phyloP scores from a whole-genome alignment of 2,329 filamentous ascomycete species.

The Penicillium carneum region DNA sequence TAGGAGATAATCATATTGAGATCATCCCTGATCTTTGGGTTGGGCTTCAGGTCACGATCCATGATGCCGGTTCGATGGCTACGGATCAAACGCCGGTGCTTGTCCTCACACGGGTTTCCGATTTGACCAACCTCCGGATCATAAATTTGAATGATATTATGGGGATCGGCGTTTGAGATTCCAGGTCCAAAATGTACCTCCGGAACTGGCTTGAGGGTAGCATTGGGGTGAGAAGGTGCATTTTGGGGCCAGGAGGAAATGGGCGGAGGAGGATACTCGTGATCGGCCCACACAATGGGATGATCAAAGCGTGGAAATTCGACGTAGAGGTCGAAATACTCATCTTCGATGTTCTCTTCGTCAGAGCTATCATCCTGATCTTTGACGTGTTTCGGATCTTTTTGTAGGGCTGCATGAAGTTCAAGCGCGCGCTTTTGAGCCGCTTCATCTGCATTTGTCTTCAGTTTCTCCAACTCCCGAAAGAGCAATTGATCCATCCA shows the following conservation, averaged over 20 bases:
- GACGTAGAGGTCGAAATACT: conserved; percentile 82
- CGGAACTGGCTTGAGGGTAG: conserved; percentile 79
- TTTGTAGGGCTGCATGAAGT: conserved; percentile 40
- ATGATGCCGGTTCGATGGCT: conserved; percentile 92
- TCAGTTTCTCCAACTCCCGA: conserved; percentile 81
- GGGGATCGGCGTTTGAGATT: conserved; percentile 72
- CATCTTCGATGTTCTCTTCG: conserved; percentile 59
- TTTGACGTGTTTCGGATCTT: conserved; percentile 36
- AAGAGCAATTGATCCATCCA: conserved; percentile 97
- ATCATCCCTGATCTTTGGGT: conserved; percentile 93
- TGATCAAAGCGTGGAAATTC: conserved; percentile 96
- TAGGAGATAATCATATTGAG: conserved; percentile 90
- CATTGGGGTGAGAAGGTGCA: conserved; percentile 69
- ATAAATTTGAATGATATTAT: conserved; percentile 78
- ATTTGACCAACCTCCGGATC: conserved; percentile 88
- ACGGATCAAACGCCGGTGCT: conserved; percentile 88
- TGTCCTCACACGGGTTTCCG: conserved; percentile 93
- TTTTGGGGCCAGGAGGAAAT: conserved; percentile 76
- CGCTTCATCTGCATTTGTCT: conserved; percentile 68
- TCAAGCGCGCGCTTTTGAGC: conserved; percentile 63
- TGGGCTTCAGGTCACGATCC: conserved; percentile 93
- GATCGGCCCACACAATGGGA: conserved; percentile 90
- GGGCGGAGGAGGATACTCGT: conserved; percentile 86
- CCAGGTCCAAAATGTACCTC: conserved; percentile 90
- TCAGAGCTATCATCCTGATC: conserved; percentile 52